Percentiles rank a stretch among this genome's conserved stretches.
Evolutionary conservation across 306 rosid species (phyloP).

Genomic region (Rosa persica): DNA sequence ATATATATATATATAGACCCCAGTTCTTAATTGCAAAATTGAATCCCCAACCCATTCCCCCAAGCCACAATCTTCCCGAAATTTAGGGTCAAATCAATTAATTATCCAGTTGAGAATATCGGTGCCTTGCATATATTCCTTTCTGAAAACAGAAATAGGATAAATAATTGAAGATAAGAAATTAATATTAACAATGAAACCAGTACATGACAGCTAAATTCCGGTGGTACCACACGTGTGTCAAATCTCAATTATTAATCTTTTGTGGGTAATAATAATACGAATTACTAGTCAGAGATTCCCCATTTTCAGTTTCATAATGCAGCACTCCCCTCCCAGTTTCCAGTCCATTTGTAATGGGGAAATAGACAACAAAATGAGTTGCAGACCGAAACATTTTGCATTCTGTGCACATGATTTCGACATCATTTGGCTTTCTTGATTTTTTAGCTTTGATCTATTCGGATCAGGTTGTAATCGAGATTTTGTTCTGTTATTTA

Average conservation of each 20-base stretch:
- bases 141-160: background rate
- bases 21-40: background rate
- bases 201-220: background rate
- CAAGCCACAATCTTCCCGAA: background rate
- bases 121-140: background rate
- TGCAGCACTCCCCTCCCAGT: slow-evolving; percentile 8
- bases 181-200: background rate
- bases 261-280: background rate
- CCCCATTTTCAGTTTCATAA: background rate
- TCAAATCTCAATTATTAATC: background rate
- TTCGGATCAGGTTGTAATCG: background rate
- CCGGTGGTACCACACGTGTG: background rate
- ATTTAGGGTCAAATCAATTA: background rate
- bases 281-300: background rate
- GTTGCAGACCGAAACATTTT: background rate
- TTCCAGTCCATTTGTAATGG: background rate
- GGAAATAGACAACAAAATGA: background rate
- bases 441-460: background rate
- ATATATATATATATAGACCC: no score
- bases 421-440: background rate
- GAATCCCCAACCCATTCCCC: background rate
- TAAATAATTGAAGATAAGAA: background rate
- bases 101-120: background rate
- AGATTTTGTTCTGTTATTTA: background rate
- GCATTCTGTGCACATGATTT: background rate